Evolutionary conservation across 306 rosid species (phyloP).

Genomic region (Cucurbita pepo): DNA sequence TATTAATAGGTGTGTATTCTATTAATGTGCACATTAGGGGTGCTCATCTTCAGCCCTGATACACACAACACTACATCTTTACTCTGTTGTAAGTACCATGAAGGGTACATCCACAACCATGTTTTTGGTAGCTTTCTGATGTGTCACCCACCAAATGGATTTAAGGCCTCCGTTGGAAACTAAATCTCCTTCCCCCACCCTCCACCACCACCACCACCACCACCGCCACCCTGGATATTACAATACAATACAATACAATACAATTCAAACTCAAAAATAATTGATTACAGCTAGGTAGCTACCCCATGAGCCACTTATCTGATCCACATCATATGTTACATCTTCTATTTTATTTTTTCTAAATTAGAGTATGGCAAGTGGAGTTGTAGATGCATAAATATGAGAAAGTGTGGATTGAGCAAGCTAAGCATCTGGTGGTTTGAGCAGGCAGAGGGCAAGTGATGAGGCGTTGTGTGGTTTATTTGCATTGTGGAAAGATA

Average conservation of each 20-base stretch:
- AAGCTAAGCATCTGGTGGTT: neutral
- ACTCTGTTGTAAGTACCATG: constrained; percentile 6
- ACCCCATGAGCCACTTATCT: too few species aligned
- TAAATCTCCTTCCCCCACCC: neutral
- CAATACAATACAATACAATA: too few species aligned
- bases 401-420: neutral
- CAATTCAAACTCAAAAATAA: too few species aligned
- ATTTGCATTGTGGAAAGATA: neutral
- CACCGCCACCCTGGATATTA: neutral
- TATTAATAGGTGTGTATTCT: too few species aligned
- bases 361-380: neutral
- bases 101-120: constrained; percentile 14
- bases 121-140: constrained; percentile 28
- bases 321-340: too few species aligned
- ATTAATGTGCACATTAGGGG: too few species aligned
- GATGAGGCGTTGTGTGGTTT: neutral
- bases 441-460: neutral
- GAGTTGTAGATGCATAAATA: neutral
- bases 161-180: constrained; percentile 32
- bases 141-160: constrained; percentile 78
- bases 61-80: too few species aligned
- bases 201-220: neutral
- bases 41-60: too few species aligned
- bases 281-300: neutral
- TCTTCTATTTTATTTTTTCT: neutral